Evolutionary conservation across 2,329 filamentous ascomycete genomes (phyloP).

Genomic region (Aspergillus sp.): DNA sequence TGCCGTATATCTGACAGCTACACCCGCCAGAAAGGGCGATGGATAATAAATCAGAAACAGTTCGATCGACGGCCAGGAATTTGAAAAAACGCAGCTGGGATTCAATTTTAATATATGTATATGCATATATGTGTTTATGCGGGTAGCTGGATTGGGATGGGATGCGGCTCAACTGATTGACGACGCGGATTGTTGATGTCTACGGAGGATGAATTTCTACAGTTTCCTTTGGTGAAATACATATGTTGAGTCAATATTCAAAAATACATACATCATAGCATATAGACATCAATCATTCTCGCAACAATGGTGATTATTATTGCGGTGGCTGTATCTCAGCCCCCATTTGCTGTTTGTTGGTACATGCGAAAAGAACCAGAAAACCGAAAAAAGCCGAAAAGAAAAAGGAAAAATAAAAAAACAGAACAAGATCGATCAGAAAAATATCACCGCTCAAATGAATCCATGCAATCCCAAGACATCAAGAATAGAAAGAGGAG

Average conservation of each 20-base stretch:
- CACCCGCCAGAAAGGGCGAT: neutral
- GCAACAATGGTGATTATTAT: too few relatives aligned
- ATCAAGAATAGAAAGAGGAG: conserved; percentile 5
- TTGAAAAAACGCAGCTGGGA: neutral
- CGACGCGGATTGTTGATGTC: neutral
- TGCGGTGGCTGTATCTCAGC: too few relatives aligned
- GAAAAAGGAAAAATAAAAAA: neutral
- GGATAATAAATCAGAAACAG: neutral
- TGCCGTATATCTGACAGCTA: neutral
- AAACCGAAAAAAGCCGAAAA: neutral
- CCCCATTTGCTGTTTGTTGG: too few relatives aligned
- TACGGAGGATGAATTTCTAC: too few relatives aligned
- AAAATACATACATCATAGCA: neutral
- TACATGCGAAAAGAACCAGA: neutral
- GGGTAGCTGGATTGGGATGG: neutral
- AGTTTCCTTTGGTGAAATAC: neutral
- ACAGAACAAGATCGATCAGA: neutral
- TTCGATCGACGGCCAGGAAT: neutral
- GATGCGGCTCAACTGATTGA: neutral
- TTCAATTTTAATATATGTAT: neutral
- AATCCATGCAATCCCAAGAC: neutral
- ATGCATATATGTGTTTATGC: neutral
- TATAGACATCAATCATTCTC: too few relatives aligned
- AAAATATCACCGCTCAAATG: neutral
- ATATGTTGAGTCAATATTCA: neutral